Percentiles rank a stretch among this genome's conserved stretches.
These are phyloP conservation scores for Pseudogymnoascus sp. DNA, from an alignment of 2,329 filamentous ascomycete genomes.

Conservation along the genomic window DNA sequence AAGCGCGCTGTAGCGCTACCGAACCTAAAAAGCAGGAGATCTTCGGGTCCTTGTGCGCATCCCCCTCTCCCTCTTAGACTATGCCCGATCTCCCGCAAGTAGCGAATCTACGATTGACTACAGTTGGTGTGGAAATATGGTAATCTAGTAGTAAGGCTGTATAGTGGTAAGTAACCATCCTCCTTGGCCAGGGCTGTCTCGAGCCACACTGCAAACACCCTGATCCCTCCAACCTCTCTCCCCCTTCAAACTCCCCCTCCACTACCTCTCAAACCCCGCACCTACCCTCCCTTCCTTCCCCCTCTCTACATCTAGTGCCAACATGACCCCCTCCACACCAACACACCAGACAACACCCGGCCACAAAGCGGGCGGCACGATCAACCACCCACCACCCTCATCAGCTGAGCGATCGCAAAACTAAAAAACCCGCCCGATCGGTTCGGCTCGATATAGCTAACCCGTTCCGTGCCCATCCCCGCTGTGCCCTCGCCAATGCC, in stretches of 20 bases:
- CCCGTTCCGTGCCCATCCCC: neutral
- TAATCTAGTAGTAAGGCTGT: neutral
- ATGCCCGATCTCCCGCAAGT: neutral
- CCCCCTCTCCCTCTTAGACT: neutral
- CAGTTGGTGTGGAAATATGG: neutral
- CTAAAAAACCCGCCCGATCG: neutral
- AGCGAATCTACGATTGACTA: neutral
- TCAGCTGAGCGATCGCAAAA: neutral
- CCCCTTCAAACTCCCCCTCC: neutral
- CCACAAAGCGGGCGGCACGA: neutral
- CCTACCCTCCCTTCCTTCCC: neutral
- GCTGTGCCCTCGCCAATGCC: neutral
- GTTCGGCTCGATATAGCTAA: neutral
- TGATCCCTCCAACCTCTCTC: neutral
- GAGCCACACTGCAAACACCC: neutral
- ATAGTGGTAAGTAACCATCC: neutral
- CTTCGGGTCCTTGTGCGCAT: neutral
- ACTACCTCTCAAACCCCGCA: neutral
- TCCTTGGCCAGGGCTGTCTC: neutral
- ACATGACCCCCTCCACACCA: neutral
- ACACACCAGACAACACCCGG: neutral
- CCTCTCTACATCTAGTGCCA: neutral
- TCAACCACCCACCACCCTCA: neutral
- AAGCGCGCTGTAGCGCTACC: neutral
- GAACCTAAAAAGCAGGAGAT: neutral